Conservation (phyloP, 768 basidiomycete species). For the Kwoniella dendrophila region DNA sequence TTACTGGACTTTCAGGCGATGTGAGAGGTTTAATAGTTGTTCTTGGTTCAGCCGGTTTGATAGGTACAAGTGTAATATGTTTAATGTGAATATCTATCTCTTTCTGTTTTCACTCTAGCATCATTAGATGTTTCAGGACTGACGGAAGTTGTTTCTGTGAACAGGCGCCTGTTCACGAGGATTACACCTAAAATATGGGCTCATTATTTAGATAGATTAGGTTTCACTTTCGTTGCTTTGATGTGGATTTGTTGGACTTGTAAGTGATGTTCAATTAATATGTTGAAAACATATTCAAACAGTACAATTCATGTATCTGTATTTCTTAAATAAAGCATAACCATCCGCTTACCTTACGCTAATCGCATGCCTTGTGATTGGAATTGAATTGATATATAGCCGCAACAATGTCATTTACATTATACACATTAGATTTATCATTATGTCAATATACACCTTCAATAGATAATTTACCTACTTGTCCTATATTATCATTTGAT, state of each 20-base stretch:
- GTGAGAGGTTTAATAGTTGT: slow-evolving; percentile 31
- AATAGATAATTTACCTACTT: slow-evolving; percentile 34
- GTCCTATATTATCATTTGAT: slow-evolving; percentile 46
- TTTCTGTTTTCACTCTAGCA: not conserved
- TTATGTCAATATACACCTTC: slow-evolving; percentile 25
- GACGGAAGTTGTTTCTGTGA: not conserved
- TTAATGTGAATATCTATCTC: slow-evolving; percentile 22
- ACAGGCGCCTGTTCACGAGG: slow-evolving; percentile 25
- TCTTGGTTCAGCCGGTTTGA: slow-evolving; percentile 17
- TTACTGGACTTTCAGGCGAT: slow-evolving; percentile 33
- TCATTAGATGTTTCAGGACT: not conserved
- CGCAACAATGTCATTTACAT: slow-evolving; percentile 48
- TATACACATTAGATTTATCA: slow-evolving; percentile 34
- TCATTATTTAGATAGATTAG: slow-evolving; percentile 39
- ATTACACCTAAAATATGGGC: slow-evolving; percentile 40
- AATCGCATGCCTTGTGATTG: not conserved
- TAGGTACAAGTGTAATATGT: slow-evolving; percentile 10
- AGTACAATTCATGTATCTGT: not conserved
- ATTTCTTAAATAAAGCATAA: not conserved
- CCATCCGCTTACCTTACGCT: not conserved
- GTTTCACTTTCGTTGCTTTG: slow-evolving; percentile 41
- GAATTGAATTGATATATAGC: slow-evolving; percentile 18
- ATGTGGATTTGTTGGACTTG: slow-evolving; percentile 52
- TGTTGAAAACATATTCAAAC: not conserved
- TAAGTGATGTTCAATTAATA: slow-evolving; percentile 11